These are phyloP conservation scores for Aspergillus versicolor DNA, from an alignment of 2,329 filamentous ascomycete genomes.

Conservation along the genomic window DNA sequence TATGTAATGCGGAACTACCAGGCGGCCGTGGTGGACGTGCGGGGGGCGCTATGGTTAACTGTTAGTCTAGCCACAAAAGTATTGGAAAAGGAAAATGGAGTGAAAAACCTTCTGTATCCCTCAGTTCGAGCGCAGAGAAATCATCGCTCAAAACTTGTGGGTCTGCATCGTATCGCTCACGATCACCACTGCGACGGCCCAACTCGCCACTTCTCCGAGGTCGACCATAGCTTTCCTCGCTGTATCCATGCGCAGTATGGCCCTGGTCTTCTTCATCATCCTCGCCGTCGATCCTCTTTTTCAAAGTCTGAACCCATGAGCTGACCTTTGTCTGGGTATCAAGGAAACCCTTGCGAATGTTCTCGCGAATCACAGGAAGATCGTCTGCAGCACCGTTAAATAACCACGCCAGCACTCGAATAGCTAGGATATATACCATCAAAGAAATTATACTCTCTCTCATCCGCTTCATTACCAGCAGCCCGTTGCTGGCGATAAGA, in stretches of 20 bases:
- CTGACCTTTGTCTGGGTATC: conserved; percentile 94
- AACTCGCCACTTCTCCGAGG: conserved; percentile 62
- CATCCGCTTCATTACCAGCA: conserved; percentile 60
- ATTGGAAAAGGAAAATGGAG: background rate
- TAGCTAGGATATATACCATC: conserved; percentile 55
- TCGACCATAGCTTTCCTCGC: conserved; percentile 43
- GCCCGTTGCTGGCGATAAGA: conserved; percentile 48
- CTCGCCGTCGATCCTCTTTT: conserved; percentile 91
- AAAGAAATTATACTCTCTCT: conserved; percentile 84
- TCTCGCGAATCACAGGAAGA: conserved; percentile 87
- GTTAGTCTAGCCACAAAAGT: background rate
- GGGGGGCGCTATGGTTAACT: conserved; percentile 48
- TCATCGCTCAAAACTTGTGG: conserved; percentile 87
- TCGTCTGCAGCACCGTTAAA: conserved; percentile 61
- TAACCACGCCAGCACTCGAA: background rate
- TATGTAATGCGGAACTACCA: conserved; percentile 79
- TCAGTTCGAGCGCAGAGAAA: conserved; percentile 67
- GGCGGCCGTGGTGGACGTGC: conserved; percentile 61
- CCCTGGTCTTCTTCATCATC: conserved; percentile 66
- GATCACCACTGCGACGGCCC: conserved; percentile 75
- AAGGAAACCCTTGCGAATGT: conserved; percentile 88
- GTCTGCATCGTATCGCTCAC: conserved; percentile 91
- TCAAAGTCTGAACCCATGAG: conserved; percentile 84
- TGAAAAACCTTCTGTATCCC: conserved; percentile 58
- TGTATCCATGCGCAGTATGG: conserved; percentile 25